phyloP scores from a whole-genome alignment of 2,329 filamentous ascomycete genomes.

The Ascochyta rabiei region DNA sequence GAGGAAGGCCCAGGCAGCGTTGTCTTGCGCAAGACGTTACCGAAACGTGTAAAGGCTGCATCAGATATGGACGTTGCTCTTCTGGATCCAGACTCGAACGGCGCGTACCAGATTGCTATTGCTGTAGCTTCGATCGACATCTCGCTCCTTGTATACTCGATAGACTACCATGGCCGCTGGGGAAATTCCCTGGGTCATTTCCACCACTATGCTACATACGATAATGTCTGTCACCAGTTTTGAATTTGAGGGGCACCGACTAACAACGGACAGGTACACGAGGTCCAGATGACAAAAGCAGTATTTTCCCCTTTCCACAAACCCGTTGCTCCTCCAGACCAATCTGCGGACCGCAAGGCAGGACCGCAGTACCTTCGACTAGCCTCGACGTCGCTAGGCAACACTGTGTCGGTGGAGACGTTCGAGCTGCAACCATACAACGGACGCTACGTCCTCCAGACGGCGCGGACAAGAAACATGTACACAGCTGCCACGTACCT shows the following conservation, averaged over 20 bases:
- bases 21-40: conserved; percentile 63
- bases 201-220: conserved; percentile 57
- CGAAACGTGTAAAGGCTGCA: conserved; percentile 72
- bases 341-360: conserved; percentile 30
- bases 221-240: conserved; percentile 52
- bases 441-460: conserved; percentile 72
- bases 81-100: conserved; percentile 63
- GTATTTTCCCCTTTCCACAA: conserved; percentile 55
- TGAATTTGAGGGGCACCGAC: background rate
- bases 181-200: conserved; percentile 56
- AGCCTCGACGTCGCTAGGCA: conserved; percentile 80
- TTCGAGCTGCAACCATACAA: conserved; percentile 66
- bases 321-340: conserved; percentile 31
- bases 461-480: conserved; percentile 57
- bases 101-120: conserved; percentile 76
- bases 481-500: conserved; percentile 62
- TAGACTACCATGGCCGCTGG: conserved; percentile 68
- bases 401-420: conserved; percentile 78
- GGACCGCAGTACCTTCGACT: conserved; percentile 71
- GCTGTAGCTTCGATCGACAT: conserved; percentile 81
- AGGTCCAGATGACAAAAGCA: conserved; percentile 65
- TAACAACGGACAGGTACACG: conserved; percentile 41
- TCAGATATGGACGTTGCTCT: conserved; percentile 79
- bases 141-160: conserved; percentile 76
- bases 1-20: conserved; percentile 59